A percentile compares a stretch with the other conserved stretches of the same genome.
Evolutionary conservation across 2,329 filamentous ascomycete species (phyloP).

Genomic region (Hymenoscyphus fructigenus): DNA sequence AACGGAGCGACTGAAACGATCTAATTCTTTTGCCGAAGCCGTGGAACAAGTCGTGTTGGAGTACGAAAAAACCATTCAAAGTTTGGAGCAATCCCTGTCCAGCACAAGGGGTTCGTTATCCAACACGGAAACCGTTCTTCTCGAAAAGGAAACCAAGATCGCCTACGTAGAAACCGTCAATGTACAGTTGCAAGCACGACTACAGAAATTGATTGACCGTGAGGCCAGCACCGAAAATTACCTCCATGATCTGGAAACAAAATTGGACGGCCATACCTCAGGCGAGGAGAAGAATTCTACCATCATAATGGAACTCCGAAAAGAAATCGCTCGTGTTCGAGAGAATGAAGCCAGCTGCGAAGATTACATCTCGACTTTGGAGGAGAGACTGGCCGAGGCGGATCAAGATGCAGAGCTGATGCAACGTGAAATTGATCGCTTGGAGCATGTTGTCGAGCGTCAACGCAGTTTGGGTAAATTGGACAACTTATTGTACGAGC

Average conservation of each 20-base stretch:
- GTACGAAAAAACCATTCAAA: slow-evolving; percentile 98
- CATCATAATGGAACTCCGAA: slow-evolving; percentile 82
- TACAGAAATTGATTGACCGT: slow-evolving; percentile 92
- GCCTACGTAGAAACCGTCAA: slow-evolving; percentile 93
- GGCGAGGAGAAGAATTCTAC: slow-evolving; percentile 91
- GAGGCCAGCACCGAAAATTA: slow-evolving; percentile 92
- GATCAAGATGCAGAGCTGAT: slow-evolving; percentile 96
- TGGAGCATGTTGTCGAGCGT: slow-evolving; percentile 93
- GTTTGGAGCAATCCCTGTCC: slow-evolving; percentile 84
- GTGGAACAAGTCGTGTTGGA: slow-evolving; percentile 95
- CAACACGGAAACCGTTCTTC: slow-evolving; percentile 77
- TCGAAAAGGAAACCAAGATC: slow-evolving; percentile 92
- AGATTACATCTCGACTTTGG: slow-evolving; percentile 95
- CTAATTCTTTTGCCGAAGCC: slow-evolving; percentile 92
- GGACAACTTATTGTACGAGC: slow-evolving; percentile 86
- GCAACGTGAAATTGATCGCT: slow-evolving; percentile 91
- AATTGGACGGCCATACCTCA: slow-evolving; percentile 84
- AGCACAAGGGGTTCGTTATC: slow-evolving; percentile 83
- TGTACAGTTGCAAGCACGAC: slow-evolving; percentile 78
- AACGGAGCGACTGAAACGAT: slow-evolving; percentile 85
- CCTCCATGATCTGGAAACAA: slow-evolving; percentile 84
- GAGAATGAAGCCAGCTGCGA: slow-evolving; percentile 90
- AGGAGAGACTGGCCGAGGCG: slow-evolving; percentile 91
- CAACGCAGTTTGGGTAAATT: slow-evolving; percentile 93
- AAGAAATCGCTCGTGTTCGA: slow-evolving; percentile 82